Evolutionary conservation across 1,284 basidiomycete genomes (phyloP).

Genomic region (Tilletia horrida): DNA sequence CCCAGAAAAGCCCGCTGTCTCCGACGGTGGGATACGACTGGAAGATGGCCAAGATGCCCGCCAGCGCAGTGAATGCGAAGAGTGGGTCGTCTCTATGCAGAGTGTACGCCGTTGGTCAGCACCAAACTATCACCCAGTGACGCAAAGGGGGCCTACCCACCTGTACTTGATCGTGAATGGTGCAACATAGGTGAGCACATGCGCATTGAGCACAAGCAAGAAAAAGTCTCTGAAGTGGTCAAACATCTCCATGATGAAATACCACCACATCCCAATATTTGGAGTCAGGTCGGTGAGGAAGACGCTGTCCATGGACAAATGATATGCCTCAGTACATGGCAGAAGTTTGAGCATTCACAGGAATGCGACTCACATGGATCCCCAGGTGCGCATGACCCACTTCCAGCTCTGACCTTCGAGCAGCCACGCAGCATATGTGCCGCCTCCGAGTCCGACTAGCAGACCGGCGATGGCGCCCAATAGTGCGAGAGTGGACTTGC

Average conservation of each 20-base stretch:
- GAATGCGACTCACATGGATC: slow-evolving; percentile 67
- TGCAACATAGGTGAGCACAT: slow-evolving; percentile 76
- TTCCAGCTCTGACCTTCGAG: slow-evolving; percentile 61
- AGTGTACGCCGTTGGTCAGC: slow-evolving; percentile 38
- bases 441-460: slow-evolving; percentile 57
- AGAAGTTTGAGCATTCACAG: background rate
- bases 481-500: background rate
- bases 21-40: slow-evolving; percentile 88
- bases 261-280: slow-evolving; percentile 95
- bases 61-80: slow-evolving; percentile 72
- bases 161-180: slow-evolving; percentile 85
- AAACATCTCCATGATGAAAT: slow-evolving; percentile 99
- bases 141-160: slow-evolving; percentile 55
- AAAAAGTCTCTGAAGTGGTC: slow-evolving; percentile 96
- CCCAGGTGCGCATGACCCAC: slow-evolving; percentile 77
- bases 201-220: slow-evolving; percentile 87
- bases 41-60: slow-evolving; percentile 77
- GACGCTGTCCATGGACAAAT: slow-evolving; percentile 17
- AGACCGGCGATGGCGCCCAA: slow-evolving; percentile 39
- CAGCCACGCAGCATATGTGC: slow-evolving; percentile 62
- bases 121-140: too few species aligned
- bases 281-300: slow-evolving; percentile 65
- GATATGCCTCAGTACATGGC: background rate
- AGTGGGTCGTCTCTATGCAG: slow-evolving; percentile 72
- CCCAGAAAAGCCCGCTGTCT: slow-evolving; percentile 80